Evolutionary conservation across 73 alveolate genomes (phyloP), one percentile per base, ranked within the genome.

Genomic region (Breviolum minutum): DNA sequence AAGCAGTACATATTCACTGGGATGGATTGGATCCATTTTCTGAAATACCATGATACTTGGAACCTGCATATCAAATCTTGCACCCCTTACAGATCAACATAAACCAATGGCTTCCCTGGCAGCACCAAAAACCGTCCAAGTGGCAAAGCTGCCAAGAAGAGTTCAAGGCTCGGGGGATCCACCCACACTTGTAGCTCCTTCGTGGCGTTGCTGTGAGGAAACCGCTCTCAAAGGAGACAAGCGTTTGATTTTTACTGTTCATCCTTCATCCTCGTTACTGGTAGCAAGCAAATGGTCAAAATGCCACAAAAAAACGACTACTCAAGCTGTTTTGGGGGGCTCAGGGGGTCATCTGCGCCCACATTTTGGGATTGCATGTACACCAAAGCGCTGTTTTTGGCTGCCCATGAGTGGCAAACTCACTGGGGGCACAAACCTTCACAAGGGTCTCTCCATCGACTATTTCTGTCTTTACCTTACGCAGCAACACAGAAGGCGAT

Each of bases 161-260:
- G 32, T 88, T 88, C 85, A 9, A 88, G 71, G 73, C 95, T 88
- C 20, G 95, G 95, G 60, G 70, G 61, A 48, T 88, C 95, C 27
- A 19, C 69, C 95, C 95, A 88, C 27, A 29, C 48, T 30, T 12
- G 8, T 17, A 88, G 85, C 95, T 88, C 95, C 95, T 88, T 0
- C 26, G 29, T 10, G 61, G 54, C 54, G 3, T 40, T 40, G 54
- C 54, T 40, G 54, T 40, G 54, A 40, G 54, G 54, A 40, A 40
- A 3, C 54, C 54, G 54, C 54, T 40, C 54, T 40, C 3, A 40
- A 3, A 40, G 54, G 54, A n/a, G n/a, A n/a, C 3, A 40, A 40
- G 54, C 54, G 0, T 40, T 40, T 40, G 54, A 40, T 40, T 40
- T 40, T 3, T 40, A 40, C 54, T 40, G 54, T 40, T 40, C 54